These are phyloP conservation scores for Hypoxylon lienhwacheense DNA, from an alignment of 495 filamentous ascomycete species.

Conservation along the genomic window DNA sequence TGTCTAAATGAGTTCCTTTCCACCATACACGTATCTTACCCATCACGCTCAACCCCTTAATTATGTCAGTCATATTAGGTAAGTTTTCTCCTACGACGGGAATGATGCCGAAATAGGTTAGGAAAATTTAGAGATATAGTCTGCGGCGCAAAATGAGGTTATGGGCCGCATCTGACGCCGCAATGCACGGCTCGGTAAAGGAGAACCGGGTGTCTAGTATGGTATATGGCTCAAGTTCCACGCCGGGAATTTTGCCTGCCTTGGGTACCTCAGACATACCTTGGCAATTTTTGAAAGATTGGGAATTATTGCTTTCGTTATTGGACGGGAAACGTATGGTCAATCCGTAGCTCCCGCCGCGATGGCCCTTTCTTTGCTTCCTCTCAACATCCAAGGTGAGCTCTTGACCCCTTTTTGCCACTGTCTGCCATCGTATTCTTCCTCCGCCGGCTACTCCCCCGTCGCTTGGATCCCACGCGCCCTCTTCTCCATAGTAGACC, in stretches of 20 bases:
- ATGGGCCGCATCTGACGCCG: conserved; percentile 69
- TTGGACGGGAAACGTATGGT: conserved; percentile 17
- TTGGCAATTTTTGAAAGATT: conserved; percentile 11
- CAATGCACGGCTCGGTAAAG: conserved; percentile 18
- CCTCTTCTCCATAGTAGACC: conserved; percentile 22
- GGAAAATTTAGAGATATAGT: conserved; percentile 69
- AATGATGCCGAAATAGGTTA: conserved; percentile 59
- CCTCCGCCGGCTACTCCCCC: conserved; percentile 24
- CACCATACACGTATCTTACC: no score
- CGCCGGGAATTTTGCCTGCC: no score
- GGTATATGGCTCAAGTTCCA: background rate
- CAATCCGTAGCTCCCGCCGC: conserved; percentile 13
- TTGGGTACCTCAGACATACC: background rate
- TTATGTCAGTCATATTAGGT: conserved; percentile 12
- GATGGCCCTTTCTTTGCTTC: conserved; percentile 21
- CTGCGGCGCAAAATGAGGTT: conserved; percentile 67
- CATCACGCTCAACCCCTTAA: conserved; percentile 15
- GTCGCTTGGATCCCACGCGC: conserved; percentile 28
- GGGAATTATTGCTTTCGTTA: conserved; percentile 12
- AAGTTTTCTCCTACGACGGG: conserved; percentile 21
- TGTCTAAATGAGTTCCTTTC: no score
- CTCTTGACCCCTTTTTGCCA: conserved; percentile 28
- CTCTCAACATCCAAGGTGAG: conserved; percentile 26
- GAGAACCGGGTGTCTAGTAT: no score
- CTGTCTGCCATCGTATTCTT: conserved; percentile 23